Evolutionary conservation across 495 filamentous ascomycete species (phyloP).

Genomic region (Podospora pseudoanserina): DNA sequence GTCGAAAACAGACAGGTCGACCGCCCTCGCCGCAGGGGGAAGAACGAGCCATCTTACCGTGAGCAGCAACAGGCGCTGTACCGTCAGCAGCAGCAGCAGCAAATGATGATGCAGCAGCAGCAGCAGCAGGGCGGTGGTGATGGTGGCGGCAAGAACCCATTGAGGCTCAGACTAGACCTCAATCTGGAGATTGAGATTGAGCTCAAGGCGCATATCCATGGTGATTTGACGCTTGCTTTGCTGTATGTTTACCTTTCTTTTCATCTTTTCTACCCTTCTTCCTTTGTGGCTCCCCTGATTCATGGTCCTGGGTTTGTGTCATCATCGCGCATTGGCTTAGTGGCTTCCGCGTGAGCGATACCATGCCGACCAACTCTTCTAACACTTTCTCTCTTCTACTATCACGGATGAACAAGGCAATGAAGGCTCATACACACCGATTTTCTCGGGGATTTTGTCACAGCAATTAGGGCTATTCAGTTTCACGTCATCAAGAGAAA

Average conservation of each 20-base stretch:
- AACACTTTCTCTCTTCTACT: background rate
- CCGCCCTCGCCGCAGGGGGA: slow-evolving; percentile 18
- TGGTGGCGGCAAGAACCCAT: slow-evolving; percentile 62
- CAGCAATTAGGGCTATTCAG: background rate
- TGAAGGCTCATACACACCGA: slow-evolving; percentile 14
- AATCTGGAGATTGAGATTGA: slow-evolving; percentile 88
- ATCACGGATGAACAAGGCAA: background rate
- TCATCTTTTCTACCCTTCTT: slow-evolving; percentile 3
- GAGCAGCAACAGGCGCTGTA: slow-evolving; percentile 24
- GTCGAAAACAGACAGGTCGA: slow-evolving; percentile 21
- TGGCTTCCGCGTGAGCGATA: background rate
- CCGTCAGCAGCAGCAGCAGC: slow-evolving; percentile 27
- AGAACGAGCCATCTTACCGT: slow-evolving; percentile 20
- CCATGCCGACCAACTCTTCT: background rate
- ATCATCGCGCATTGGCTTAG: background rate
- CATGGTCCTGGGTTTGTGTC: background rate
- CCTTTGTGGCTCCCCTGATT: background rate
- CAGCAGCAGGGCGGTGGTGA: slow-evolving; percentile 30
- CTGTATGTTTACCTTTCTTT: slow-evolving; percentile 55
- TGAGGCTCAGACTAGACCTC: slow-evolving; percentile 73
- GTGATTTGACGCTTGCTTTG: slow-evolving; percentile 80
- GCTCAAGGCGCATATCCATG: slow-evolving; percentile 88
- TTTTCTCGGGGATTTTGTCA: background rate
- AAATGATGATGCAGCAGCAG: slow-evolving; percentile 26
- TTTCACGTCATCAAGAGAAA: background rate